Evolutionary conservation across 257 asterid genomes (phyloP), one percentile per base, ranked within the genome.

Genomic region (Solanum paucissectum): DNA sequence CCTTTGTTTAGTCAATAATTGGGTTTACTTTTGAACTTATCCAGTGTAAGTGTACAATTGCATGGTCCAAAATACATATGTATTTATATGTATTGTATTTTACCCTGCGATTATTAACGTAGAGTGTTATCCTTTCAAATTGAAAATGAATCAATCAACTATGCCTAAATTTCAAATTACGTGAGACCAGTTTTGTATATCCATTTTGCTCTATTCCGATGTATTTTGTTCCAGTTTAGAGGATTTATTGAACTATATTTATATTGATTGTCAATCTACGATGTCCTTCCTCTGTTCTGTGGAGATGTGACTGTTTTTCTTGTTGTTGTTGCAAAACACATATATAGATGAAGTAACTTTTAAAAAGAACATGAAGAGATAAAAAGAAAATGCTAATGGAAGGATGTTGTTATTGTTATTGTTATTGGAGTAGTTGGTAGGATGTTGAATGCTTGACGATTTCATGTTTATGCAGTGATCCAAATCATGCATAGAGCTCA

Each of bases 401-500:
- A 13, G 85, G 85, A 46, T 64, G 42, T 81, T 81, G 85, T 81
- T 81, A 16, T 81, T 81, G 85, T 81, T 81, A 16, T 81, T 52
- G 60, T 16, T 52, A 52, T 18, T 81, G 29, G 29, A 49, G 29
- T 49, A 81, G 69, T 27, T 46, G 42, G 29, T 49, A 29, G 21
- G 44, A 81, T 81, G 64, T 81, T 27, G 38, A 79, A 27, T 44
- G 66, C 37, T 79, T 81, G 85, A 81, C 27, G 52, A 46, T 86
- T 79, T 2, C 34, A 77, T 91, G 71, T 60, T 85, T 86, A 75
- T 91, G 86, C 94, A 95, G 99, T 94, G 84, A 71, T 92, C 58
- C 99, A 87, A 84, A 46, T 87, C 86, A 88, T 89, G 94, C 89
- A 88, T 71, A 92, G 96, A 94, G 96, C 96, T 77, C 99, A 97